Percentiles rank a stretch among this genome's conserved stretches.
Evolutionary conservation across 2,329 filamentous ascomycete species (phyloP).

Genomic region (Cladosporium sp.): DNA sequence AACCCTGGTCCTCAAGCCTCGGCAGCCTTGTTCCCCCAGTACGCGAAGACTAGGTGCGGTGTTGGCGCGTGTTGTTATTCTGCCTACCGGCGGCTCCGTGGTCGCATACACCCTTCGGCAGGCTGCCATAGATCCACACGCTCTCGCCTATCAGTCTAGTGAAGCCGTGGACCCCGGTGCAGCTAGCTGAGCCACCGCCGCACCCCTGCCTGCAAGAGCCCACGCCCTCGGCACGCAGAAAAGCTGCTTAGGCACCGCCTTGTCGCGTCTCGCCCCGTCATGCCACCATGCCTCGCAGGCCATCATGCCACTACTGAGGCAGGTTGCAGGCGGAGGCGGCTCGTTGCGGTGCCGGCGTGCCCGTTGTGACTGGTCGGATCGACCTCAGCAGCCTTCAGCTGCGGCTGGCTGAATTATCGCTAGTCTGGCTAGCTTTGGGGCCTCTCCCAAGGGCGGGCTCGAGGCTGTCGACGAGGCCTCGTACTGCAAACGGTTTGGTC

Average conservation of each 20-base stretch:
- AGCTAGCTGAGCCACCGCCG: neutral
- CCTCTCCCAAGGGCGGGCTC: neutral
- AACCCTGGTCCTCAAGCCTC: neutral
- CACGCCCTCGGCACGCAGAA: neutral
- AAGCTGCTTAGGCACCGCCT: neutral
- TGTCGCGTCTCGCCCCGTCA: neutral
- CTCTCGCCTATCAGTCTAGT: neutral
- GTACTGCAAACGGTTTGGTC: neutral
- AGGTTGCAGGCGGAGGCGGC: neutral
- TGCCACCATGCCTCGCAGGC: neutral
- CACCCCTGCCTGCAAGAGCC: neutral
- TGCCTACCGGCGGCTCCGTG: neutral
- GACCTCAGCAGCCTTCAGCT: constrained; percentile 12
- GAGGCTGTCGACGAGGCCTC: neutral
- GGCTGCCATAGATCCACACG: neutral
- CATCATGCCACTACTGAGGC: neutral
- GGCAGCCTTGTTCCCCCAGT: neutral
- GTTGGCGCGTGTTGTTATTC: neutral
- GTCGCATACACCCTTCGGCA: neutral
- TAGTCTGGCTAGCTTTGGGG: neutral
- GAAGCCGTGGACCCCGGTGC: neutral
- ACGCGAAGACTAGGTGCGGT: no score
- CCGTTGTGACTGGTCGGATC: neutral
- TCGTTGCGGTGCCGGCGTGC: constrained; percentile 6
- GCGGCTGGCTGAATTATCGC: constrained; percentile 11